These are phyloP conservation scores for Penicillium sumatraense DNA, from an alignment of 2,329 filamentous ascomycete species.

Conservation along the genomic window DNA sequence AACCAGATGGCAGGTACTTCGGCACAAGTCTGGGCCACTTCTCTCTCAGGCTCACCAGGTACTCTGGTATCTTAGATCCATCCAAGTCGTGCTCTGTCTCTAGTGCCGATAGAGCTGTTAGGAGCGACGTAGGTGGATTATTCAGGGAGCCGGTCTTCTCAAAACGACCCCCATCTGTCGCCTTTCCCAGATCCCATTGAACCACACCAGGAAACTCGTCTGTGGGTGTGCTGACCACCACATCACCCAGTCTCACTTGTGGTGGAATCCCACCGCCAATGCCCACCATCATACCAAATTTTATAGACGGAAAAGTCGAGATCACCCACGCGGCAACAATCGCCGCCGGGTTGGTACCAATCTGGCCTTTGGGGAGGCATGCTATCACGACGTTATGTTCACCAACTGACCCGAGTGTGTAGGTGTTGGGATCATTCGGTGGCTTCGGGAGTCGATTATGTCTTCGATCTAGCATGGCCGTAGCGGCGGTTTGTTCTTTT, in stretches of 20 bases:
- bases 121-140: slow-evolving; percentile 16
- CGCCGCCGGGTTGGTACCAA: slow-evolving; percentile 25
- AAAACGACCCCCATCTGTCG: slow-evolving; percentile 2
- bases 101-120: slow-evolving; percentile 6
- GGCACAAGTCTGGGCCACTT: slow-evolving; percentile 7
- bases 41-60: slow-evolving; percentile 6
- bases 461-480: slow-evolving; percentile 25
- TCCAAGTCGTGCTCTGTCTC: slow-evolving; percentile 5
- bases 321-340: slow-evolving; percentile 23
- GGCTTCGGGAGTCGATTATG: slow-evolving; percentile 14
- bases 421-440: slow-evolving; percentile 20
- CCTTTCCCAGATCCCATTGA: slow-evolving; percentile 16
- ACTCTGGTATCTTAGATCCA: slow-evolving; percentile 12
- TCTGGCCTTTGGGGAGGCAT: slow-evolving; percentile 13
- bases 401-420: slow-evolving; percentile 18
- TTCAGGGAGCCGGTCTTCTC: slow-evolving; percentile 9
- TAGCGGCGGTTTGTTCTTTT: slow-evolving; percentile 12
- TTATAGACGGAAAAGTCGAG: slow-evolving; percentile 22
- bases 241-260: slow-evolving; percentile 30
- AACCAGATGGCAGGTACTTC: not conserved
- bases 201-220: slow-evolving; percentile 24
- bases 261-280: slow-evolving; percentile 31
- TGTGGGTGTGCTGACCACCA: slow-evolving; percentile 30
- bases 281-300: slow-evolving; percentile 31
- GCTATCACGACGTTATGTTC: slow-evolving; percentile 30